Percentiles rank a stretch among this genome's conserved stretches.
Evolutionary conservation across 73 alveolate species (phyloP).

Genomic region (Paramecium biaurelia): DNA sequence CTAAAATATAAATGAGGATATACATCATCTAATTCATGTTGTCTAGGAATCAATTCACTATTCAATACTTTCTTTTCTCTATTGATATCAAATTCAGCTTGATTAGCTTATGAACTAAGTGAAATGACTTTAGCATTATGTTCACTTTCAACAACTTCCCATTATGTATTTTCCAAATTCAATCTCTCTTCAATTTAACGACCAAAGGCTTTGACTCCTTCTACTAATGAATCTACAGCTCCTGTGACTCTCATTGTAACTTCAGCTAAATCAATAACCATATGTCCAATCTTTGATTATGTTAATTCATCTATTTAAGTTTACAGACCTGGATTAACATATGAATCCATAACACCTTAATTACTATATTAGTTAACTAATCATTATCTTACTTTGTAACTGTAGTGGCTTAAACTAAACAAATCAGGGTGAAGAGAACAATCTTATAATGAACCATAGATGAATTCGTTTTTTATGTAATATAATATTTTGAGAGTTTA

Average conservation of each 20-base stretch:
- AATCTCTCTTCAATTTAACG: conserved; percentile 28
- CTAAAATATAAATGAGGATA: neutral
- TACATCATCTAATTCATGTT: neutral
- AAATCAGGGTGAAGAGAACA: neutral
- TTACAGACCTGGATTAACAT: conserved; percentile 1
- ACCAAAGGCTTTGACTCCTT: conserved; percentile 34
- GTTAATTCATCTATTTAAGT: conserved; percentile 14
- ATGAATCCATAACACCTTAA: conserved; percentile 13
- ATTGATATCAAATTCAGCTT: conserved; percentile 35
- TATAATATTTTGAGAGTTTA: neutral
- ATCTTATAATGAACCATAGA: neutral
- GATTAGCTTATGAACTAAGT: neutral
- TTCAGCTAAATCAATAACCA: conserved; percentile 28
- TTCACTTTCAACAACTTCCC: conserved; percentile 26
- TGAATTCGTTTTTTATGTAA: neutral
- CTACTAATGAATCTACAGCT: conserved; percentile 8
- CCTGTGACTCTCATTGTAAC: conserved; percentile 16
- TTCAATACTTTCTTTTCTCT: conserved; percentile 3
- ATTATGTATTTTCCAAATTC: neutral
- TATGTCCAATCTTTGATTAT: conserved; percentile 47
- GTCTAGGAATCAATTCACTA: neutral
- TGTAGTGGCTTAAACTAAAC: neutral
- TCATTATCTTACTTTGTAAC: neutral
- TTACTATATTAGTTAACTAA: neutral
- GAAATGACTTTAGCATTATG: conserved; percentile 19